Percentiles rank a stretch among this genome's conserved stretches.
Evolutionary conservation across 1,284 basidiomycete genomes (phyloP).

Genomic region (Cryptococcus deneoformans): DNA sequence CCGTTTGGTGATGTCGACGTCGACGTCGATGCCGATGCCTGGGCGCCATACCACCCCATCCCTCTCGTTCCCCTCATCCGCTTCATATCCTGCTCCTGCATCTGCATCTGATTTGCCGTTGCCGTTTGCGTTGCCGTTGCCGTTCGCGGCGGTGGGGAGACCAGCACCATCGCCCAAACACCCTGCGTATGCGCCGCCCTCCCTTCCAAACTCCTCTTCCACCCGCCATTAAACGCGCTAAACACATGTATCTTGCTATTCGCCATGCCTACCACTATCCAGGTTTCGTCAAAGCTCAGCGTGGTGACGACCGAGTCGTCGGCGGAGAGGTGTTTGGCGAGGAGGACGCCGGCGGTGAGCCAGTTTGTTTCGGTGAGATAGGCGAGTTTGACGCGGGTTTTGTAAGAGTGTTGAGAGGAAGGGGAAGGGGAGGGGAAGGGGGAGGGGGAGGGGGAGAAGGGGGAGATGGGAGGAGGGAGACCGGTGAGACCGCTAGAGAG

Average conservation of each 20-base stretch:
- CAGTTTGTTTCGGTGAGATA: slow-evolving; percentile 86
- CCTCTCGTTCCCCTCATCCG: slow-evolving; percentile 21
- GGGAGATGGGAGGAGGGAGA: background rate
- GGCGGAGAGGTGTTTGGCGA: slow-evolving; percentile 67
- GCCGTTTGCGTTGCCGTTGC: background rate
- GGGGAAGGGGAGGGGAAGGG: background rate
- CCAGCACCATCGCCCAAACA: slow-evolving; percentile 87
- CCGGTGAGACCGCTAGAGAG: background rate
- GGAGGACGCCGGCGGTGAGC: slow-evolving; percentile 72
- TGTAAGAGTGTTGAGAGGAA: background rate
- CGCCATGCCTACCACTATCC: slow-evolving; percentile 87
- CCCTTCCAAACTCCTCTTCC: slow-evolving; percentile 73
- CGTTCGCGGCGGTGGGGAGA: slow-evolving; percentile 30
- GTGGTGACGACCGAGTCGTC: slow-evolving; percentile 80
- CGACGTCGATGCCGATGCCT: background rate
- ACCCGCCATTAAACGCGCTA: slow-evolving; percentile 72
- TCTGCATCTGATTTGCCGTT: background rate
- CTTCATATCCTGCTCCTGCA: background rate
- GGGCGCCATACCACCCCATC: slow-evolving; percentile 7
- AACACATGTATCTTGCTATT: slow-evolving; percentile 87
- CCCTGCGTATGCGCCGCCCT: slow-evolving; percentile 67
- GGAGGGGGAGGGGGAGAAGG: background rate
- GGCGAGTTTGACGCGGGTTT: slow-evolving; percentile 62
- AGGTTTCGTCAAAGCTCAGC: slow-evolving; percentile 77
- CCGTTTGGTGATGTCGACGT: background rate